Base-by-base conservation (phyloP, 768 basidiomycete genomes). In the Sporobolomyces phaffii region DNA sequence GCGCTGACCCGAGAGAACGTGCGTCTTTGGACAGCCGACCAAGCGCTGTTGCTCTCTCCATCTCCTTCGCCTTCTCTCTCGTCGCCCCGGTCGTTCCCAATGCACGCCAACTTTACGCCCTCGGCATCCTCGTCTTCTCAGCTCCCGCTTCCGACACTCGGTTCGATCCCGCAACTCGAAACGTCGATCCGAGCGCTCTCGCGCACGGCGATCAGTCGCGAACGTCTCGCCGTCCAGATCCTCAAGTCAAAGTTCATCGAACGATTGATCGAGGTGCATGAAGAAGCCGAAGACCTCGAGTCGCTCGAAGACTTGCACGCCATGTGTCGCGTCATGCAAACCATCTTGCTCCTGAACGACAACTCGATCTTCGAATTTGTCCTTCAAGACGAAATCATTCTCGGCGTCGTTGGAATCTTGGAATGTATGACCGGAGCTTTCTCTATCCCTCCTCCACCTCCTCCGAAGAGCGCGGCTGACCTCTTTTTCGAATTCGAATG, bases 331-430 rank as follows among this genome's bases (percentile, higher is more conserved):
- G 83, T 96, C 68, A 91, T 93, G 87, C 91, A 96, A 78, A 89
- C 90, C 24, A 93, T 98, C 96, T 92, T 99, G 69, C 85, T 91
- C 81, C 83, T 97, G 75, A 97, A 97, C 77, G 96, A 99, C 78
- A 91, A 92, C 77, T 83, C 82, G 44, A 84, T 99, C 77, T 93
- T 93, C 77, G 94, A 99, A 79, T 89, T 92, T 76, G 88, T 99
- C 70, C 83, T 98, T 43, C 87, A 90, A 62, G 93, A 98, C 74
- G 89, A 92, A 41, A 80, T 91, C 59, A 98, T 96, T 79, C 84
- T 88, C 70, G 91, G 90, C 53, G 89, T 97, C 52, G 85, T 93
- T 45, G 92, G 93, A 50, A 94, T 98, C 82, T 85, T 99, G 69
- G 96, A 99, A 82, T 99, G 93, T 94, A 69, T 64, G 90, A 38